Percentiles rank a stretch among this genome's conserved stretches.
phyloP scores from a whole-genome alignment of 371 early-diverging fungal species.

The Mortierella sp. region DNA sequence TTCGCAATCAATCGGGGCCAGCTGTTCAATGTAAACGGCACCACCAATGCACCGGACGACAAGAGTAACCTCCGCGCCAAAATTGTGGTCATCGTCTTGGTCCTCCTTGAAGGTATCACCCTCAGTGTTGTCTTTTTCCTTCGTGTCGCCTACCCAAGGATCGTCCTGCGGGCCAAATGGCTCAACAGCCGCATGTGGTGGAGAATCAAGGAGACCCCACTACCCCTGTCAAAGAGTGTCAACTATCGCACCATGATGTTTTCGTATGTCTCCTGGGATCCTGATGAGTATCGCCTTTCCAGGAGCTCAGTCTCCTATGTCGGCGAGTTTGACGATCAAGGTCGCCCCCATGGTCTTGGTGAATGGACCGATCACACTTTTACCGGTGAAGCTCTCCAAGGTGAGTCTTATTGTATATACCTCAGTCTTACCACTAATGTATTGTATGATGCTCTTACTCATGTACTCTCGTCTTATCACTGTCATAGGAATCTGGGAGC shows the following conservation, averaged over 20 bases:
- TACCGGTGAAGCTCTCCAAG: constrained; percentile 60
- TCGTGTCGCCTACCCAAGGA: constrained; percentile 49
- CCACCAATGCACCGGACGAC: neutral
- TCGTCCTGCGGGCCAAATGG: constrained; percentile 48
- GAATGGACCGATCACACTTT: constrained; percentile 62
- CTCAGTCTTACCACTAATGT: neutral
- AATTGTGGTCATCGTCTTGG: constrained; percentile 47
- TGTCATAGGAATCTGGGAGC: constrained; percentile 57
- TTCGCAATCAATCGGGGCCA: constrained; percentile 46
- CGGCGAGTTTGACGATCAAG: constrained; percentile 58
- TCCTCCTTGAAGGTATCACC: constrained; percentile 35
- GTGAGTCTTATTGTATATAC: constrained; percentile 6
- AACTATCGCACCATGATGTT: constrained; percentile 49
- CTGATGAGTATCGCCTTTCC: constrained; percentile 36
- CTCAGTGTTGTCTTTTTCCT: constrained; percentile 38
- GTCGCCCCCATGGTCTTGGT: constrained; percentile 62
- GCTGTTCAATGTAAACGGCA: constrained; percentile 18
- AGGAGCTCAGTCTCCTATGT: constrained; percentile 53
- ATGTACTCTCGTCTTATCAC: neutral
- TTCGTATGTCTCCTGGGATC: constrained; percentile 57
- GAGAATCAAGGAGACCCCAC: constrained; percentile 38
- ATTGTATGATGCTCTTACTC: neutral
- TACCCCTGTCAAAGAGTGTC: constrained; percentile 15
- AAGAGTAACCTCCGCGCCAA: constrained; percentile 27
- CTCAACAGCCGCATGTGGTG: constrained; percentile 53